A percentile compares a stretch with the other conserved stretches of the same genome.
These are phyloP conservation scores for Oehlia diaphana DNA, from an alignment of 192 early-diverging fungal genomes.

Conservation along the genomic window DNA sequence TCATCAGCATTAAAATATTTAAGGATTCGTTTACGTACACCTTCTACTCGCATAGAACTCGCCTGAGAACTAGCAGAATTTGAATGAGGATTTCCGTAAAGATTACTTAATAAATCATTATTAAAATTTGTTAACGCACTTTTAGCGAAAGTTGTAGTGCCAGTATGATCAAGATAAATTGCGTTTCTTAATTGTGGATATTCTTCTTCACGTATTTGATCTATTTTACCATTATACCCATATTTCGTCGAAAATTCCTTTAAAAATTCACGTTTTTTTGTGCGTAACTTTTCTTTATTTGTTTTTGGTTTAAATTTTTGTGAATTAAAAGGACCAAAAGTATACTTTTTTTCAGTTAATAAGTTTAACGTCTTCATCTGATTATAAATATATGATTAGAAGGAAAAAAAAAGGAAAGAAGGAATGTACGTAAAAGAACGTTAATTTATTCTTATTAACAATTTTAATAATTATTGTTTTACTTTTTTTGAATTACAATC, in stretches of 20 bases:
- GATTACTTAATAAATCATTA: conserved; percentile 44
- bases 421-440: no score
- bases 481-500: no score
- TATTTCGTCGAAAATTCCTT: conserved; percentile 24
- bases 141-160: conserved; percentile 56
- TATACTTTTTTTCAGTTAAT: no score
- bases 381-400: no score
- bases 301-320: background rate
- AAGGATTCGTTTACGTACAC: conserved; percentile 55
- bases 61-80: conserved; percentile 53
- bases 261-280: conserved; percentile 21
- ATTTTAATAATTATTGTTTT: no score
- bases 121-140: conserved; percentile 43
- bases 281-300: no score
- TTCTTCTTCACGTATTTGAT: conserved; percentile 16
- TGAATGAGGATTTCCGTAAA: conserved; percentile 72
- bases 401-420: no score
- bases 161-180: conserved; percentile 66
- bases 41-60: conserved; percentile 51
- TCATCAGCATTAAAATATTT: conserved; percentile 58
- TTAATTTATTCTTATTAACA: no score
- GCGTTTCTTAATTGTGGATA: conserved; percentile 34
- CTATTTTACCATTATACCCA: conserved; percentile 29
- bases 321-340: no score
- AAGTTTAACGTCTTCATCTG: no score